Evolutionary conservation across 2,329 filamentous ascomycete genomes (phyloP), one percentile per base, ranked within the genome.

Genomic region (Aspergillus pseudoglaucus): DNA sequence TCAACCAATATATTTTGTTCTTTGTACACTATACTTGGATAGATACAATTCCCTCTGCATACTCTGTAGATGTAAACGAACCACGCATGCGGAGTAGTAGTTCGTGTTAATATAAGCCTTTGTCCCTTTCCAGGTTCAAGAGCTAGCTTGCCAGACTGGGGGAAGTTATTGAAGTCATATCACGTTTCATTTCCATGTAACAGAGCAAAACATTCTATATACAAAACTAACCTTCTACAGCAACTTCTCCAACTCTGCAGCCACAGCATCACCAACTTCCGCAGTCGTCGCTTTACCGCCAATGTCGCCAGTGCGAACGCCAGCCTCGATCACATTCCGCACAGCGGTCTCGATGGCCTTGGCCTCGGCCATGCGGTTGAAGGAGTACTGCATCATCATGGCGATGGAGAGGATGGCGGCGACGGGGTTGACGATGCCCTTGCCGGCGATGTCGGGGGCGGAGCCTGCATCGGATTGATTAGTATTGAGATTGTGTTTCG

Each of bases 381-480:
- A 81, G 12, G 90, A 95, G 77, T 96, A 97, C 64, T 89, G 85
- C 62, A 96, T 80, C 85, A 98, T 88, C 90, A 97, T 95, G 61
- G 89, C 89, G 12, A 95, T 80, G 10, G 90, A 95, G 39, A 97
- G 81, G 55, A 97, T 89, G 47, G 89, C 90, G 44, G 90, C 91
- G 51, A 97, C 78, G 30, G 91, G 91, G 77, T 94, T 95, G 62
- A 95, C 90, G 58, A 95, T 85, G 51, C 88, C 88, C 73, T 94
- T 81, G 57, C 91, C 90, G 2, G 88, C 89, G 61, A 97, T 97
- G 64, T 97, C 90, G 23, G 90, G 91, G 17, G 91, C 91, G 41
- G 88, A 93, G 33, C 89, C 87, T 87, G 45, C 17, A 33, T 20
- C 20, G 4, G 3, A 4, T 41, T 27, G 7, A 35, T 49, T 38